These are phyloP conservation scores for Bryoerythrophyllum caledonicum DNA, from an alignment of 225 moss, liverwort and hornwort genomes.

Conservation along the genomic window DNA sequence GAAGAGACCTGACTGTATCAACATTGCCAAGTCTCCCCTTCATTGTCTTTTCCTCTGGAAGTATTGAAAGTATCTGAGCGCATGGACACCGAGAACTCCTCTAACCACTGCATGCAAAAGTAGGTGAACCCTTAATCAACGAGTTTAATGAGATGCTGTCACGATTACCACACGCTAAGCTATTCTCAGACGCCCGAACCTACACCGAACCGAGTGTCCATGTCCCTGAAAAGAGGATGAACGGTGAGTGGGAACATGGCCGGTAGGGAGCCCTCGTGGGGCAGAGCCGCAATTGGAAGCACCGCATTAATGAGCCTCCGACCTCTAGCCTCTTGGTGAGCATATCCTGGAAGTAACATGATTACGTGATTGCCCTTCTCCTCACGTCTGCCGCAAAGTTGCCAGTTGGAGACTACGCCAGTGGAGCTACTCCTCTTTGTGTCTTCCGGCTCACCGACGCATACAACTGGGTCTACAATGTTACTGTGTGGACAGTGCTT, in stretches of 20 bases:
- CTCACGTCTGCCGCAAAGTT: not conserved
- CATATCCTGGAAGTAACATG: not conserved
- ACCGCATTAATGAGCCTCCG: not conserved
- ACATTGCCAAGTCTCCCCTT: not conserved
- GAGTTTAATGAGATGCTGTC: not conserved
- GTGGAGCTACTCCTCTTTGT: too few species aligned
- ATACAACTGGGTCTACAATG: not conserved
- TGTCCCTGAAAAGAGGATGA: not conserved
- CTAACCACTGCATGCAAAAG: not conserved
- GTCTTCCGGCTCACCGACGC: not conserved
- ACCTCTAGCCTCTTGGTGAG: not conserved
- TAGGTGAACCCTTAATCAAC: not conserved
- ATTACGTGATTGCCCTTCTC: not conserved
- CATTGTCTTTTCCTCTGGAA: not conserved
- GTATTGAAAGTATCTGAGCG: not conserved
- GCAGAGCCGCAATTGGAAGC: not conserved
- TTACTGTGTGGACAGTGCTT: not conserved
- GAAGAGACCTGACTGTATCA: too few species aligned
- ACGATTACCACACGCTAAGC: not conserved
- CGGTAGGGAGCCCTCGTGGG: constrained; percentile 13
- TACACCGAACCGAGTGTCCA: too few species aligned
- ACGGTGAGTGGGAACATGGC: not conserved
- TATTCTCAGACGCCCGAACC: not conserved
- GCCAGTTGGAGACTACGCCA: not conserved
- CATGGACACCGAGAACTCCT: not conserved